Conservation (phyloP, 2,329 filamentous ascomycete species). For the Colletotrichum chlorophyti region DNA sequence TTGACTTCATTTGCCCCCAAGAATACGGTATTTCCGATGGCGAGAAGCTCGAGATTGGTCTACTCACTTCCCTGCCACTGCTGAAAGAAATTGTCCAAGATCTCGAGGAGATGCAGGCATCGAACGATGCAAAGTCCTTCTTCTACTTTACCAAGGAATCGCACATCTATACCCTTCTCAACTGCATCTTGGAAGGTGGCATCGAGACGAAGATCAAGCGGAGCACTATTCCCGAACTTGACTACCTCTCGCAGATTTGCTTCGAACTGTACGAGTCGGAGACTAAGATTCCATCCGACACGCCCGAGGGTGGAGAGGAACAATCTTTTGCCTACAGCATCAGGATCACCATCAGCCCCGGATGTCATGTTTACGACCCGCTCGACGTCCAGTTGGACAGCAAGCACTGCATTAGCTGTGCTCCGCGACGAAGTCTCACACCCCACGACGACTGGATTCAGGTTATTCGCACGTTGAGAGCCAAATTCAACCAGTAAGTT, state of each 20-base stretch:
- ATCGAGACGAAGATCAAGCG: slow-evolving; percentile 97
- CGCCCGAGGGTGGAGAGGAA: slow-evolving; percentile 57
- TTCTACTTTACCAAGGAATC: slow-evolving; percentile 99
- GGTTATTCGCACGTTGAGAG: slow-evolving; percentile 92
- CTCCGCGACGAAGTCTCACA: slow-evolving; percentile 87
- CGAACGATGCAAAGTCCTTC: slow-evolving; percentile 91
- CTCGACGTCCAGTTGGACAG: slow-evolving; percentile 96
- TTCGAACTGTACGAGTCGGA: slow-evolving; percentile 98
- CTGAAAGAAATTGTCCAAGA: slow-evolving; percentile 97
- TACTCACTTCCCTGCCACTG: slow-evolving; percentile 90
- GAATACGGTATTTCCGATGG: slow-evolving; percentile 96
- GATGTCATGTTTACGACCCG: slow-evolving; percentile 95
- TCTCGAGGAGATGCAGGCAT: slow-evolving; percentile 95
- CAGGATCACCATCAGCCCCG: slow-evolving; percentile 92
- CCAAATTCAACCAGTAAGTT: slow-evolving; percentile 91
- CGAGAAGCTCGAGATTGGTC: slow-evolving; percentile 98
- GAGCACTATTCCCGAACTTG: slow-evolving; percentile 93
- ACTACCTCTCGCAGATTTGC: slow-evolving; percentile 96
- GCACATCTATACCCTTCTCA: slow-evolving; percentile 96
- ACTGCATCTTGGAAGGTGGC: slow-evolving; percentile 96
- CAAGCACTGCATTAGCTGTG: slow-evolving; percentile 94
- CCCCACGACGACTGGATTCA: slow-evolving; percentile 94
- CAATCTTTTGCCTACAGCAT: slow-evolving; percentile 93
- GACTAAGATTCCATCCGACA: slow-evolving; percentile 62
- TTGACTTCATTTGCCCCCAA: slow-evolving; percentile 98